A percentile compares a stretch with the other conserved stretches of the same genome.
phyloP scores from a whole-genome alignment of 2,329 filamentous ascomycete genomes.

The Penicillium hordei region DNA sequence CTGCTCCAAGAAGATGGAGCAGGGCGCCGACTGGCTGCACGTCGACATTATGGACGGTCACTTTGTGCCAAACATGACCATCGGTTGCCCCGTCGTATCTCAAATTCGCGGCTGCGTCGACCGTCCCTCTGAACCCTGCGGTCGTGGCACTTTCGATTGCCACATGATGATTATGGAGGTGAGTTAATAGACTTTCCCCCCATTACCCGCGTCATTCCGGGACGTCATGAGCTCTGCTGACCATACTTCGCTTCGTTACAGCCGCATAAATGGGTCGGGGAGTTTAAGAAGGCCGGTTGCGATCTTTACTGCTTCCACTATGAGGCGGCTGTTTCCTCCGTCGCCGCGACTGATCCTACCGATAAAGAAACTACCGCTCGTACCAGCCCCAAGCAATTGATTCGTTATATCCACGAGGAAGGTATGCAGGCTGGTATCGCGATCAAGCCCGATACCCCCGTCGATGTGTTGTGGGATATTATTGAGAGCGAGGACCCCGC shows the following conservation, averaged over 20 bases:
- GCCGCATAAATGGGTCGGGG: conserved; percentile 98
- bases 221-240: conserved; percentile 8
- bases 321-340: conserved; percentile 83
- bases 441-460: conserved; percentile 87
- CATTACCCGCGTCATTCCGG: not conserved
- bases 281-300: conserved; percentile 90
- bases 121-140: conserved; percentile 65
- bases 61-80: conserved; percentile 98
- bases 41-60: conserved; percentile 99
- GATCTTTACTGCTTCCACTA: conserved; percentile 99
- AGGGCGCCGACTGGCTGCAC: conserved; percentile 90
- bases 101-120: conserved; percentile 88
- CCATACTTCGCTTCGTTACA: conserved; percentile 38
- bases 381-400: conserved; percentile 80
- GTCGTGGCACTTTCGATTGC: conserved; percentile 94
- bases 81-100: conserved; percentile 90
- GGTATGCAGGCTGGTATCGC: conserved; percentile 92
- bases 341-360: conserved; percentile 77
- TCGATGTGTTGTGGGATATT: conserved; percentile 90
- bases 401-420: conserved; percentile 83
- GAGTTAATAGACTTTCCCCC: conserved; percentile 13
- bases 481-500: conserved; percentile 69
- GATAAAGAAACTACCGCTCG: conserved; percentile 62
- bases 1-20: conserved; percentile 79
- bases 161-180: conserved; percentile 99